A percentile compares a stretch with the other conserved stretches of the same genome.
These are phyloP conservation scores for Neodidymelliopsis sp. DNA, from an alignment of 2,329 filamentous ascomycete species.

Conservation along the genomic window DNA sequence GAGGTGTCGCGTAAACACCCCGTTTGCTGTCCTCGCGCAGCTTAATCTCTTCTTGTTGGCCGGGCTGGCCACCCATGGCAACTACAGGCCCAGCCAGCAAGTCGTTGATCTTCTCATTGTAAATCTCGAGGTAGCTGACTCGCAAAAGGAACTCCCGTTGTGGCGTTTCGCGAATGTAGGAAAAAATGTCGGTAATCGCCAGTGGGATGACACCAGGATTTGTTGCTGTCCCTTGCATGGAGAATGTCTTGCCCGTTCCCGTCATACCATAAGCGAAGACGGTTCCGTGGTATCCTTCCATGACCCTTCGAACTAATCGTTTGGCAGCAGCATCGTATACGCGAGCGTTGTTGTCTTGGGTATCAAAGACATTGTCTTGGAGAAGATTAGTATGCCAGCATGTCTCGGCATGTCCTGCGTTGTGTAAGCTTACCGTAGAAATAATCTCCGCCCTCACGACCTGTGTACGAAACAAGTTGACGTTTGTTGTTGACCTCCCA, in stretches of 20 bases:
- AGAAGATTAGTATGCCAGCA: slow-evolving; percentile 22
- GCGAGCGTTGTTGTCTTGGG: slow-evolving; percentile 90
- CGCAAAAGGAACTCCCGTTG: slow-evolving; percentile 91
- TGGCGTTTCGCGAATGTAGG: slow-evolving; percentile 96
- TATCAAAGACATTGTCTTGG: slow-evolving; percentile 93
- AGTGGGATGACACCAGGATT: slow-evolving; percentile 96
- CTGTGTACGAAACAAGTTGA: slow-evolving; percentile 81
- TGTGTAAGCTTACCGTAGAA: slow-evolving; percentile 74
- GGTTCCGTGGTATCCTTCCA: slow-evolving; percentile 98
- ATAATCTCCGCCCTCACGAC: slow-evolving; percentile 86
- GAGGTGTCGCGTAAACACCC: slow-evolving; percentile 91
- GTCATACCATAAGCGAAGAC: slow-evolving; percentile 99
- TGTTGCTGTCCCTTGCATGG: slow-evolving; percentile 96
- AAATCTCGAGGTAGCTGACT: slow-evolving; percentile 98
- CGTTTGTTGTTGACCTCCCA: slow-evolving; percentile 91
- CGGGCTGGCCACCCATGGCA: slow-evolving; percentile 56
- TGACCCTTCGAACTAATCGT: slow-evolving; percentile 90
- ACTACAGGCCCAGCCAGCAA: slow-evolving; percentile 77
- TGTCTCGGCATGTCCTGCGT: slow-evolving; percentile 16
- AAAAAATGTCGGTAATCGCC: slow-evolving; percentile 98
- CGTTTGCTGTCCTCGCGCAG: slow-evolving; percentile 94
- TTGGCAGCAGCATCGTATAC: slow-evolving; percentile 96
- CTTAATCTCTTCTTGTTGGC: slow-evolving; percentile 90
- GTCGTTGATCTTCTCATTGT: slow-evolving; percentile 97
- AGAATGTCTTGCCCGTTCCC: slow-evolving; percentile 97